Base-by-base conservation (phyloP, 108 stramenopile species). In the Schizochytrium sp. region DNA sequence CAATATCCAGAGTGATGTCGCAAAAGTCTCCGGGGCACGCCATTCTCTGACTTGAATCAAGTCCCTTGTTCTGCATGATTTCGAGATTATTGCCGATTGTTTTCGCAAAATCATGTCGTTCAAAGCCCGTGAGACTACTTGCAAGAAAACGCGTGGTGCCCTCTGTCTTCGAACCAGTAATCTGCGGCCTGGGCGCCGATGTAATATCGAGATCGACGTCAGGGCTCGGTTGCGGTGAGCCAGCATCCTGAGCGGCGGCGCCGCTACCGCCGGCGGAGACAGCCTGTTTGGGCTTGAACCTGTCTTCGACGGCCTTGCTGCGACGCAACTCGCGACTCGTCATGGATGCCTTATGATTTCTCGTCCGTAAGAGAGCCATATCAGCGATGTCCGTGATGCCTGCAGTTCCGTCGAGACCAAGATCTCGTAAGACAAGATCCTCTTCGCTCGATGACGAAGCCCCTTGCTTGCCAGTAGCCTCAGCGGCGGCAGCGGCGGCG, bases 21-120 rank as follows among this genome's bases (percentile, higher is more conserved):
- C 76, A 83, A 83, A 83, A 83, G 76, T 83, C 76, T 12, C 76
- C 76, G 6, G 76, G 76, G n/a, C 76, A 83, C 28, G 25, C 3
- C 28, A 12, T 10, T 0, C 0, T 83, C 28, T 83, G 76, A 3
- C 76, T 83, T 12, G 76, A 83, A 18, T 55, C 48, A 12, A 83
- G 76, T 12, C 34, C 63, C 25, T 69, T 69, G 2, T 6, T 23
- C 1, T 69, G 63, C 34, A 12, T 69, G 25, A 41, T 6, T 23
- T 69, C 63, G 41, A 69, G 63, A 4, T 12, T 69, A 69, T 69
- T 69, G 25, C 63, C 18, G 10, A 69, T 18, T 0, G 63, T 18
- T 69, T 69, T 69, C 0, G 63, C 63, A 69, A 69, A 69, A 69
- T 69, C 63, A 41, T 69, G 8, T 14, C 63, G 63, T 23, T 69